Conservation (phyloP, 129 eudicot species). For the Saposhnikovia divaricata region DNA sequence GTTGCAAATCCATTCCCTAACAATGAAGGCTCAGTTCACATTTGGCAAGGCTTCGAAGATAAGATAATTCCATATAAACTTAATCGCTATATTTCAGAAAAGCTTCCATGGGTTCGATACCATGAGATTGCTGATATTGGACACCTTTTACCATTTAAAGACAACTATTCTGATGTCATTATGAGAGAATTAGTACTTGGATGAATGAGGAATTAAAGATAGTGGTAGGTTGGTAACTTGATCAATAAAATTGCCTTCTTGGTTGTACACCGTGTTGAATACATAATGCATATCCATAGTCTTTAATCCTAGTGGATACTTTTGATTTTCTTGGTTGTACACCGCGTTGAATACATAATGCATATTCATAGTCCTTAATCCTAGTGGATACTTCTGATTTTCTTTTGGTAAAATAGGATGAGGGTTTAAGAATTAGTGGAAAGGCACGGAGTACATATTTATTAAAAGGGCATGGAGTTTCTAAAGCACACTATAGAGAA, state of each 20-base stretch:
- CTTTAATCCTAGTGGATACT: neutral
- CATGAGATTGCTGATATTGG: slow-evolving; percentile 60
- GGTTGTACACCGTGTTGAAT: neutral
- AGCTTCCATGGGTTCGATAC: slow-evolving; percentile 52
- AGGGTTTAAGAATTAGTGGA: no score
- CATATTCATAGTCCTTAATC: neutral
- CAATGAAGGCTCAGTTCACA: slow-evolving; percentile 46
- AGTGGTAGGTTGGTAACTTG: neutral
- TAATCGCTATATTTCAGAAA: slow-evolving; percentile 36
- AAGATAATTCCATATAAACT: slow-evolving; percentile 37
- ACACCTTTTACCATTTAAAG: slow-evolving; percentile 22
- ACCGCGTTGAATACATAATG: no score
- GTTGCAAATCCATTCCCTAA: slow-evolving; percentile 53
- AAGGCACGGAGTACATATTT: no score
- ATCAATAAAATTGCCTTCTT: neutral
- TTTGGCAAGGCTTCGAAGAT: slow-evolving; percentile 67
- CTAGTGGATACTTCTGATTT: neutral
- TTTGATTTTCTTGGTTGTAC: neutral
- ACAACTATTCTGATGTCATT: slow-evolving; percentile 36
- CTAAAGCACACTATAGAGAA: no score
- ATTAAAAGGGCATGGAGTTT: no score
- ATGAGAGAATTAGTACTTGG: slow-evolving; percentile 38
- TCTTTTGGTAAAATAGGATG: no score
- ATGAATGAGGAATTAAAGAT: slow-evolving; percentile 6
- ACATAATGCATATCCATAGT: neutral